phyloP scores from a whole-genome alignment of 305 asterid genomes.

The Solanum aculeatissimum region DNA sequence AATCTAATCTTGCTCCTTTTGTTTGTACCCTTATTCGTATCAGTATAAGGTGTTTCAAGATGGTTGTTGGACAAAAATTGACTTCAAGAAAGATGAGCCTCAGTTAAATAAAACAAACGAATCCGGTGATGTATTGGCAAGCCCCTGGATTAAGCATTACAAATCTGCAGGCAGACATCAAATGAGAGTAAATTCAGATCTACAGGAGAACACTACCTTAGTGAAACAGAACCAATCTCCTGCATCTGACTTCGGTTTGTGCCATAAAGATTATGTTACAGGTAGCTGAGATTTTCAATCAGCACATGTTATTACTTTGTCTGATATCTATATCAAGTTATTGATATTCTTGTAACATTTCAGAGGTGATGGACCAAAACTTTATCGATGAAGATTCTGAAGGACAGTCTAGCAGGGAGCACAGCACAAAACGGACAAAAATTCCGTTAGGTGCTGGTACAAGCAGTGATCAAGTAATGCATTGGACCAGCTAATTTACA shows the following conservation, averaged over 20 bases:
- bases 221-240: constrained; percentile 3
- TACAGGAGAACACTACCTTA: constrained; percentile 3
- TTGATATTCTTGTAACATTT: not conserved
- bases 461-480: constrained; percentile 30
- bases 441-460: constrained; percentile 8
- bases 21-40: not conserved
- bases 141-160: constrained; percentile 47
- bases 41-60: constrained; percentile 57
- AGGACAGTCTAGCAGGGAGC: constrained; percentile 14
- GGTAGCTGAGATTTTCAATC: constrained; percentile 16
- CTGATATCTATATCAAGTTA: not conserved
- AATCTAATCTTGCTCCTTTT: not conserved
- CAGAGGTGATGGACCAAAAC: constrained; percentile 63
- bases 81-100: constrained; percentile 25
- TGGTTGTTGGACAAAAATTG: constrained; percentile 46
- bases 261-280: constrained; percentile 20
- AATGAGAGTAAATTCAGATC: constrained; percentile 11
- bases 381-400: constrained; percentile 37
- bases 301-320: not conserved
- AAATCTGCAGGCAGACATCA: constrained; percentile 19
- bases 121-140: constrained; percentile 19
- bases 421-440: constrained; percentile 17
- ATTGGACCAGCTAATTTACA: not conserved
- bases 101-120: constrained; percentile 14
- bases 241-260: constrained; percentile 1